Evolutionary conservation across 2,329 filamentous ascomycete genomes (phyloP).

Genomic region (Raffaelea ambrosiae): DNA sequence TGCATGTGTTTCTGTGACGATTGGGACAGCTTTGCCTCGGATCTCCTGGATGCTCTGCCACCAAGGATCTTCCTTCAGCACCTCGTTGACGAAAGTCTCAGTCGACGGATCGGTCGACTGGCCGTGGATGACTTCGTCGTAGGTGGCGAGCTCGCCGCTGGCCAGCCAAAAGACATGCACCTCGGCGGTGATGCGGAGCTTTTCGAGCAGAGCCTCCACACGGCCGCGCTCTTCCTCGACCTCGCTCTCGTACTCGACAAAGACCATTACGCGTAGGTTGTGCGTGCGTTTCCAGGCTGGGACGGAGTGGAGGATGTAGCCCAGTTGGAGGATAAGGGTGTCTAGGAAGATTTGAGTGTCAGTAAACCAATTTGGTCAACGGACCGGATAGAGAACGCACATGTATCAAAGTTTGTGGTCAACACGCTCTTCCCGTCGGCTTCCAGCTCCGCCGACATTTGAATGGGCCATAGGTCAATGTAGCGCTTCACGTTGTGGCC

Average conservation of each 20-base stretch:
- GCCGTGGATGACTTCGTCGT: constrained; percentile 73
- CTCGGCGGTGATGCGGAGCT: constrained; percentile 71
- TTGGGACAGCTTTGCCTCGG: constrained; percentile 25
- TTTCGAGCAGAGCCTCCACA: constrained; percentile 66
- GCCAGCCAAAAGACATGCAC: constrained; percentile 77
- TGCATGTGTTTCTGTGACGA: no score
- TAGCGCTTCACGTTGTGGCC: constrained; percentile 63
- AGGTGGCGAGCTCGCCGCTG: constrained; percentile 61
- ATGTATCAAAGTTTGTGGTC: constrained; percentile 88
- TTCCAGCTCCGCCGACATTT: constrained; percentile 80
- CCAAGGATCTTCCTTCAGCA: constrained; percentile 67
- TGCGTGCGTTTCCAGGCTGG: constrained; percentile 71
- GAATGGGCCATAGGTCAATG: constrained; percentile 86
- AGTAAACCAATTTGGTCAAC: no score
- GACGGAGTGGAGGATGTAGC: constrained; percentile 75
- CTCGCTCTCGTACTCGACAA: constrained; percentile 82
- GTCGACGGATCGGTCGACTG: constrained; percentile 44
- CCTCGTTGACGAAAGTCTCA: constrained; percentile 53
- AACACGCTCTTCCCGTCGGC: constrained; percentile 59
- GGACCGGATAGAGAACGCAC: constrained; percentile 42
- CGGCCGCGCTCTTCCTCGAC: constrained; percentile 69
- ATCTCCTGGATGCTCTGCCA: constrained; percentile 65
- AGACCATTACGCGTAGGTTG: constrained; percentile 68
- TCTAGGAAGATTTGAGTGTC: constrained; percentile 26
- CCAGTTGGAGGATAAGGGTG: constrained; percentile 76